Evolutionary conservation across 2,329 filamentous ascomycete genomes (phyloP).

Genomic region (Chaetothyriales sp.): DNA sequence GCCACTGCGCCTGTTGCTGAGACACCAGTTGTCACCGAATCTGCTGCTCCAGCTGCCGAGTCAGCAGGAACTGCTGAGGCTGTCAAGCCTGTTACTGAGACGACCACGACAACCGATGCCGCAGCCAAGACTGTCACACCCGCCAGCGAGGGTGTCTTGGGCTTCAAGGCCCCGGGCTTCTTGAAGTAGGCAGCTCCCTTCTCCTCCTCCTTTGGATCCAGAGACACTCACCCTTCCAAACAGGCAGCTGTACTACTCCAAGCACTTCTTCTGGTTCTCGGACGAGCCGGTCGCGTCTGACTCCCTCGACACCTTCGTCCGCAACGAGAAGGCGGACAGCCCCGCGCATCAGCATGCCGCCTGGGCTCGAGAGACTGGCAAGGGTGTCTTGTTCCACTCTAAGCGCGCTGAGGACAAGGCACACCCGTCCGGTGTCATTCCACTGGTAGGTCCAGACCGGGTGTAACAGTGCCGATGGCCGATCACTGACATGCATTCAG

Average conservation of each 20-base stretch:
- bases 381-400: conserved; percentile 83
- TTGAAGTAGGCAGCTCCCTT: conserved; percentile 58
- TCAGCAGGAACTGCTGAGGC: conserved; percentile 24
- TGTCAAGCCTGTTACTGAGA: conserved; percentile 24
- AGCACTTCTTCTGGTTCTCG: conserved; percentile 85
- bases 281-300: conserved; percentile 58
- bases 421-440: conserved; percentile 65
- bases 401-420: conserved; percentile 72
- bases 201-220: not conserved
- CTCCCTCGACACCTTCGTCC: conserved; percentile 61
- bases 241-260: conserved; percentile 77
- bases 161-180: conserved; percentile 78
- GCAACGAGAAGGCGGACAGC: conserved; percentile 64
- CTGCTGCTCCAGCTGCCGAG: conserved; percentile 9
- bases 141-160: conserved; percentile 67
- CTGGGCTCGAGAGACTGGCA: conserved; percentile 86
- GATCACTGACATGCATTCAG: conserved; percentile 23
- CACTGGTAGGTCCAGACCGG: conserved; percentile 52
- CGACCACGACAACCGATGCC: conserved; percentile 30
- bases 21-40: conserved; percentile 14
- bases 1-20: conserved; percentile 4
- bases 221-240: conserved; percentile 2
- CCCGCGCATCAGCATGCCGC: conserved; percentile 54
- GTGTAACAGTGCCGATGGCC: conserved; percentile 9
- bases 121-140: conserved; percentile 41